Evolutionary conservation across 2,329 filamentous ascomycete species (phyloP), one percentile per base, ranked within the genome.

Genomic region (Beauveria bassiana): DNA sequence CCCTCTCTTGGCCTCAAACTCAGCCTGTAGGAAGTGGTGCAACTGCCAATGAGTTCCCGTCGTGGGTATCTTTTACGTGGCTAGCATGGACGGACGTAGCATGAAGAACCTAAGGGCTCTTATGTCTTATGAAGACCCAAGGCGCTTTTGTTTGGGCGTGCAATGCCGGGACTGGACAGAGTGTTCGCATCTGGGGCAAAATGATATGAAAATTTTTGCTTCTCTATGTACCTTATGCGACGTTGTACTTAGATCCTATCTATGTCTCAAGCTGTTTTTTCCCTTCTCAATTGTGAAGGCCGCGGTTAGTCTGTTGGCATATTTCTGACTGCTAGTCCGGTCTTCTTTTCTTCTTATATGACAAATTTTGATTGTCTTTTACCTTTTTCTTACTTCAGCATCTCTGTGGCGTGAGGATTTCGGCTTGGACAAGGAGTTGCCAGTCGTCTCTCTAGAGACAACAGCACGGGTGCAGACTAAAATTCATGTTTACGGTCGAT

Each of bases 1-100:
- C 65, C 68, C 45, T 77, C 82, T 43, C 61, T 65, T 22, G 70
- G 71, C 45, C 45, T 68, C 14, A 56, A 65, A 49, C 62, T 60
- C 9, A 61, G 22, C 22, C 62, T 70, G 40, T 74, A 74, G 70
- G 45, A 24, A 43, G 26, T 28, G 34, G 34, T n/a, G 14, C 38
- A 51, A 31, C 6, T 26, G 47, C 49, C 22, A 20, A 28, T 9
- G 51, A 26, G 31, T 51, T 28, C 18, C 45, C 42, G 31, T 64
- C 12, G 22, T 60, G 34, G 47, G 47, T 60, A 61, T 49, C 51
- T 40, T 58, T 53, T 20, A n/a, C 47, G 40, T 46, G 53, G 40
- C 60, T 53, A 54, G 59, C 59, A 61, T 61, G 56, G 59, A 56
- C 22, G 45, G 51, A 62, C 40, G 54, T 46, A n/a, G 28, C 53